Evolutionary conservation across 306 rosid species (phyloP).

Genomic region (Mucuna pruriens): DNA sequence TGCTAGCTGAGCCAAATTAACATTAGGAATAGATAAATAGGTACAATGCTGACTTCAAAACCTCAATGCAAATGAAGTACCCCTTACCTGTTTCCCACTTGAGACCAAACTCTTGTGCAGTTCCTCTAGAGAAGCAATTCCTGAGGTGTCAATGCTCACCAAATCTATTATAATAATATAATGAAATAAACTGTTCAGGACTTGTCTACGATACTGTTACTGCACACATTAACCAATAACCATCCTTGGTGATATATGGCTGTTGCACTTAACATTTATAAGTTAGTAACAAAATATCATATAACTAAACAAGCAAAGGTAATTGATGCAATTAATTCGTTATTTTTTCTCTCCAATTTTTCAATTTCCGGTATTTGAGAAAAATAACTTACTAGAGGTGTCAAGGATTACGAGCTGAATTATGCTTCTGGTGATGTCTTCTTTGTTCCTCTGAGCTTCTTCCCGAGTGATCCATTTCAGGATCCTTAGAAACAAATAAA

Average conservation of each 20-base stretch:
- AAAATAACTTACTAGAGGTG: constrained; percentile 55
- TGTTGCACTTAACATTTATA: background rate
- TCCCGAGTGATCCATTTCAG: background rate
- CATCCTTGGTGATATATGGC: background rate
- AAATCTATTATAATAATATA: constrained; percentile 46
- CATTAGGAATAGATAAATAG: background rate
- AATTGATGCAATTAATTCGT: background rate
- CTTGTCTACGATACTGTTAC: background rate
- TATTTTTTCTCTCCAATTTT: background rate
- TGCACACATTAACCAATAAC: background rate
- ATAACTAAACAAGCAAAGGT: background rate
- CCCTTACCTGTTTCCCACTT: constrained; percentile 56
- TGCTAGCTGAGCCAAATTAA: constrained; percentile 48
- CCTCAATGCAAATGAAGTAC: background rate
- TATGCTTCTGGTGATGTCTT: background rate
- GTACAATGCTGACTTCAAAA: background rate
- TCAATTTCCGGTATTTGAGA: too few relatives aligned
- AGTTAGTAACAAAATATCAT: background rate
- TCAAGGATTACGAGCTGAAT: constrained; percentile 50
- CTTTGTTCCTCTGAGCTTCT: background rate
- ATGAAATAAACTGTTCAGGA: background rate
- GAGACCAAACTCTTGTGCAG: constrained; percentile 52
- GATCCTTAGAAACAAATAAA: background rate
- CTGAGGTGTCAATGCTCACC: constrained; percentile 70
- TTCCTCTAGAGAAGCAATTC: constrained; percentile 64